phyloP scores from a whole-genome alignment of 495 filamentous ascomycete genomes.

The Apiosordaria backusii region DNA sequence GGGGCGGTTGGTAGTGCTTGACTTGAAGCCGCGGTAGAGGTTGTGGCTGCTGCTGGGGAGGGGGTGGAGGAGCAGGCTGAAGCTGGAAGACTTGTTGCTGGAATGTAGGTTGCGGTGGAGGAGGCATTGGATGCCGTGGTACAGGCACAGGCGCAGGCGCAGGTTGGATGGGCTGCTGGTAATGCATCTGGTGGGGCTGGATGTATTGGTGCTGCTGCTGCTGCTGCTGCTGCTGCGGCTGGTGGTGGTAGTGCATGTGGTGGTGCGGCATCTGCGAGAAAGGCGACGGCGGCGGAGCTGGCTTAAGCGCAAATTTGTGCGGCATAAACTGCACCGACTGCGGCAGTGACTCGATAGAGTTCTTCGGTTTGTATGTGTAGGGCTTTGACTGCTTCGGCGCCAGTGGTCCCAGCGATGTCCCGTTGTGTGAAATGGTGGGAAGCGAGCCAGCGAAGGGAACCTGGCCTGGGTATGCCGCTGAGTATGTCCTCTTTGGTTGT shows the following conservation, averaged over 20 bases:
- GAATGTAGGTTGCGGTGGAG: conserved; percentile 9
- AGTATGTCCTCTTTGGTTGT: conserved; percentile 17
- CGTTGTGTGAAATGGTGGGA: background rate
- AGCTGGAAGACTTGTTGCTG: conserved; percentile 17
- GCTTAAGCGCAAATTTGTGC: conserved; percentile 40
- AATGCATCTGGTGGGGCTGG: conserved; percentile 12
- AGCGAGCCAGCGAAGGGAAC: conserved; percentile 3
- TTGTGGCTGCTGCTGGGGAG: conserved; percentile 13
- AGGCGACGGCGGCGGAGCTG: conserved; percentile 17
- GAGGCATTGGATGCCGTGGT: conserved; percentile 11
- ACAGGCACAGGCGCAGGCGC: conserved; percentile 7
- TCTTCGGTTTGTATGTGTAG: conserved; percentile 55
- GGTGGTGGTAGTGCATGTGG: conserved; percentile 7
- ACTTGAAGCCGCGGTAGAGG: conserved; percentile 15
- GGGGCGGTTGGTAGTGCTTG: conserved; percentile 22
- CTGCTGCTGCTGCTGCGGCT: conserved; percentile 9
- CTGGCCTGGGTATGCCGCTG: conserved; percentile 17
- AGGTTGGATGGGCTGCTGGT: conserved; percentile 13
- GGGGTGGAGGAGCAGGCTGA: conserved; percentile 6
- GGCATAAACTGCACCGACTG: conserved; percentile 32
- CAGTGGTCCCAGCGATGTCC: background rate
- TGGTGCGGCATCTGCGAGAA: conserved; percentile 17
- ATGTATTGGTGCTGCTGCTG: conserved; percentile 13
- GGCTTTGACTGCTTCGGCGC: conserved; percentile 40
- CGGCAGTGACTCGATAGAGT: conserved; percentile 32